phyloP scores from a whole-genome alignment of 345 rosid species.

The Cardamine occulta region DNA sequence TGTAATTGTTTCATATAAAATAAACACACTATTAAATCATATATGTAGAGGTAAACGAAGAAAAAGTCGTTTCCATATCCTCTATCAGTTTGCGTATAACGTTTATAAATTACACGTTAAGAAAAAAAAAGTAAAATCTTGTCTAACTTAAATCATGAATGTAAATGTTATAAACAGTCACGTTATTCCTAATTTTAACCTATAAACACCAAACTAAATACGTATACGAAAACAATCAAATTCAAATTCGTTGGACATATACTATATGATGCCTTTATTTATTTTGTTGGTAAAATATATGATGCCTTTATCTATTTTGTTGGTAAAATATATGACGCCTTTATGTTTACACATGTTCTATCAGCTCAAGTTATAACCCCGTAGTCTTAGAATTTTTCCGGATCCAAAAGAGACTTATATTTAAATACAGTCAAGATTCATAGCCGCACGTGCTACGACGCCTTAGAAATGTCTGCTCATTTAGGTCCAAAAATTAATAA shows the following conservation, averaged over 20 bases:
- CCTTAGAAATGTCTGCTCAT: constrained; percentile 17
- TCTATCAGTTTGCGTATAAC: not conserved
- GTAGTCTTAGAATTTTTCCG: not conserved
- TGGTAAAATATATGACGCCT: not conserved
- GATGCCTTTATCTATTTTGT: no score
- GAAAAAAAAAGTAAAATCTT: not conserved
- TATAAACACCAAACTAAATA: not conserved
- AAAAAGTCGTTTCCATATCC: not conserved
- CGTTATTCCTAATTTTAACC: not conserved
- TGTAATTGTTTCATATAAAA: not conserved
- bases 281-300: no score
- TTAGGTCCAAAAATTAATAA: constrained; percentile 2
- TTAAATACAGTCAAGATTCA: constrained; percentile 28
- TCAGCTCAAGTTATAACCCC: not conserved
- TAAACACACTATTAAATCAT: not conserved
- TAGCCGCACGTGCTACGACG: constrained; percentile 1
- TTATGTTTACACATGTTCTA: not conserved
- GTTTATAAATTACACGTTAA: not conserved
- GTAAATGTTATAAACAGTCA: not conserved
- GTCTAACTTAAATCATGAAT: not conserved
- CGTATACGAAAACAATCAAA: not conserved
- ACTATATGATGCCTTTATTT: not conserved
- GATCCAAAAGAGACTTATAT: constrained; percentile 6
- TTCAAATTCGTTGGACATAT: not conserved
- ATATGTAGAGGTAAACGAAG: not conserved